These are phyloP conservation scores for Emericellopsis cladophorae DNA, from an alignment of 2,329 filamentous ascomycete species.

Conservation along the genomic window DNA sequence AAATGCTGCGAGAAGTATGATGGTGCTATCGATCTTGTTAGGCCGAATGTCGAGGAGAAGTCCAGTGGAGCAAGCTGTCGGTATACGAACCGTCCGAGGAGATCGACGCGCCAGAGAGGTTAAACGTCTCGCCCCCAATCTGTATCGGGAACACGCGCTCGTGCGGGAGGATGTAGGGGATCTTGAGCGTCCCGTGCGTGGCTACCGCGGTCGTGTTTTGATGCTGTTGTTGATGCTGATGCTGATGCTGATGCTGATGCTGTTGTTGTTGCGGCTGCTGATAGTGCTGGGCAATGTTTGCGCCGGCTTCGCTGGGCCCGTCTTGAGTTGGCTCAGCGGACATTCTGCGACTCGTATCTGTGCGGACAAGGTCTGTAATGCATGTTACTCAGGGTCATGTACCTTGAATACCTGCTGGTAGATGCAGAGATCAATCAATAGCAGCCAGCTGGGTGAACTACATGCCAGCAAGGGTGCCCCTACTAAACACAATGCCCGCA, in stretches of 20 bases:
- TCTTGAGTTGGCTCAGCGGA: neutral
- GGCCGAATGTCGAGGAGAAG: neutral
- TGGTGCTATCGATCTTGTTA: conserved; percentile 46
- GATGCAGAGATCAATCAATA: no score
- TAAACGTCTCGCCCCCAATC: conserved; percentile 59
- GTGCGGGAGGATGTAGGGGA: conserved; percentile 49
- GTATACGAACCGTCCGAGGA: conserved; percentile 54
- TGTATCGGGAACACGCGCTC: conserved; percentile 66
- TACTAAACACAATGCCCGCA: no score
- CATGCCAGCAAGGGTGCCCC: no score
- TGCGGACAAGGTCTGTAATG: no score
- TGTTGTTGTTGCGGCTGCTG: neutral
- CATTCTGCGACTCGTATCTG: no score
- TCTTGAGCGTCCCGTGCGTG: conserved; percentile 24
- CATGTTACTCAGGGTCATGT: no score
- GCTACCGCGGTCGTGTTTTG: conserved; percentile 5
- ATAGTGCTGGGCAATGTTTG: neutral
- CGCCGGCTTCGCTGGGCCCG: neutral
- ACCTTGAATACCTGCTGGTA: no score
- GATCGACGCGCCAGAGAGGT: conserved; percentile 59
- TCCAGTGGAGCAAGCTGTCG: conserved; percentile 5
- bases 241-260: neutral
- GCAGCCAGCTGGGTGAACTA: no score
- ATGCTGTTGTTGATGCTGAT: neutral
- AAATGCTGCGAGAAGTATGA: conserved; percentile 97